A percentile compares a stretch with the other conserved stretches of the same genome.
phyloP scores from a whole-genome alignment of 2,329 filamentous ascomycete species.

The Verticillium nonalfalfae region DNA sequence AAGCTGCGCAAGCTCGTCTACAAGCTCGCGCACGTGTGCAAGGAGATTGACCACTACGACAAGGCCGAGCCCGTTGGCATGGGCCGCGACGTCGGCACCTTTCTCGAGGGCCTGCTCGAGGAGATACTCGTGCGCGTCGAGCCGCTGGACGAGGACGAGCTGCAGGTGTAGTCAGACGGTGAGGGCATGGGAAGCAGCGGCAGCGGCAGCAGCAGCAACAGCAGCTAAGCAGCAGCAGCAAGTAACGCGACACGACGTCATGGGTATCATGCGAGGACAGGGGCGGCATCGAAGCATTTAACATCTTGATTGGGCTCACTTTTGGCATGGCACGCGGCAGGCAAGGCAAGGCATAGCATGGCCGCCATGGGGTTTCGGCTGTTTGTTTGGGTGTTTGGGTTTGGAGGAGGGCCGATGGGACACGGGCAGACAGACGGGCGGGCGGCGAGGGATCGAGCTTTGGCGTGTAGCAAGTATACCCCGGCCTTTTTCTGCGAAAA shows the following conservation, averaged over 20 bases:
- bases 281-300: not conserved
- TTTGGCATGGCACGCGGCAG: not conserved
- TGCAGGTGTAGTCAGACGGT: not conserved
- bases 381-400: not conserved
- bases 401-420: not conserved
- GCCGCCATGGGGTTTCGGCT: not conserved
- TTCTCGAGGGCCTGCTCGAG: slow-evolving; percentile 87
- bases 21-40: slow-evolving; percentile 77
- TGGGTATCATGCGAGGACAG: not conserved
- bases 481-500: not conserved
- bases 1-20: slow-evolving; percentile 74
- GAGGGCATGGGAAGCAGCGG: too few relatives aligned
- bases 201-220: too few relatives aligned
- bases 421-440: not conserved
- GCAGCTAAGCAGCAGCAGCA: not conserved
- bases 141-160: slow-evolving; percentile 70
- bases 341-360: not conserved
- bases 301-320: not conserved
- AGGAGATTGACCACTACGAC: slow-evolving; percentile 86
- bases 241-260: not conserved
- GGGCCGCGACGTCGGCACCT: slow-evolving; percentile 83
- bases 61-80: slow-evolving; percentile 84
- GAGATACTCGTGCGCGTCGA: slow-evolving; percentile 91
- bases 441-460: not conserved
- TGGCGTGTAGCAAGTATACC: not conserved